These are phyloP conservation scores for Kazachstania taianensis DNA, from an alignment of 805 yeast species.

Conservation along the genomic window DNA sequence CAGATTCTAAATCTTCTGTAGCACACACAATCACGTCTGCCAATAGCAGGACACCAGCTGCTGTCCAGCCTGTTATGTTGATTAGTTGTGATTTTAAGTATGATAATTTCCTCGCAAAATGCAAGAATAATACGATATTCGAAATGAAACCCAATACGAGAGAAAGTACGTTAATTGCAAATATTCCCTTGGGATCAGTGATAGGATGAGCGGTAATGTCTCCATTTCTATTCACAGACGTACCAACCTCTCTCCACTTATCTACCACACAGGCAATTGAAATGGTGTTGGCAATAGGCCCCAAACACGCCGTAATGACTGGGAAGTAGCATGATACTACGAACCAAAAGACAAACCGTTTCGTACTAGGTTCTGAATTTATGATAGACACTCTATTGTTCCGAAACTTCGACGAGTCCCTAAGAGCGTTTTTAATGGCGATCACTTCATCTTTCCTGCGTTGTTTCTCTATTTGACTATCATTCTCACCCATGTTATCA, in stretches of 20 bases:
- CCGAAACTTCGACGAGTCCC: constrained; percentile 14
- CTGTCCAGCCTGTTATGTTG: constrained; percentile 54
- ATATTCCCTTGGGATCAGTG: constrained; percentile 34
- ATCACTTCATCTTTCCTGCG: too few species aligned
- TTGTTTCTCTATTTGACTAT: too few species aligned
- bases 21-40: constrained; percentile 28
- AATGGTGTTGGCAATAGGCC: constrained; percentile 68
- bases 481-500: too few species aligned
- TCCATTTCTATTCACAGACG: constrained; percentile 6
- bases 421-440: constrained; percentile 4
- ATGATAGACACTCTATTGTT: constrained; percentile 21
- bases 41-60: constrained; percentile 46
- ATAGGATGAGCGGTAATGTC: constrained; percentile 9
- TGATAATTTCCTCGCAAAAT: constrained; percentile 49
- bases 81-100: constrained; percentile 54
- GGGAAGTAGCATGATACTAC: constrained; percentile 61
- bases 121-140: constrained; percentile 57
- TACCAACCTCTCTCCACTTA: constrained; percentile 43
- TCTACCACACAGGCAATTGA: constrained; percentile 64
- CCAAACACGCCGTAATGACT: constrained; percentile 63
- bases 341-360: constrained; percentile 42
- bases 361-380: constrained; percentile 19
- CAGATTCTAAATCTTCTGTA: constrained; percentile 13
- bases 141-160: constrained; percentile 57
- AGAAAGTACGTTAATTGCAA: constrained; percentile 51